Base-by-base conservation (phyloP, 2,329 filamentous ascomycete genomes). In the Sphaceloma murrayae region DNA sequence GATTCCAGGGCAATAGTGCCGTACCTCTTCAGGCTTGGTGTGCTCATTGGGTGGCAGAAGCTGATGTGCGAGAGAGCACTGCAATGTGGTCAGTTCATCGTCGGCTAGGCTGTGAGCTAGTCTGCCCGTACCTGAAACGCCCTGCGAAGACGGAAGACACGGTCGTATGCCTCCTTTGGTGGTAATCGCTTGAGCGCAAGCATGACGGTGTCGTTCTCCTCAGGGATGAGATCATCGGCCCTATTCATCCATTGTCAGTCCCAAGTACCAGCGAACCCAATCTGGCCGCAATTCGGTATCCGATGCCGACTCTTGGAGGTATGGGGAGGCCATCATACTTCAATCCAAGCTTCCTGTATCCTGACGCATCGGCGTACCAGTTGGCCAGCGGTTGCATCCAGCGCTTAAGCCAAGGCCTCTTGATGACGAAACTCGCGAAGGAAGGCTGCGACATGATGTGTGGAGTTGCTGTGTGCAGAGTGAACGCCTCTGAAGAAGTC, bases 111-210 rank as follows among this genome's bases (percentile, higher is more conserved):
- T 16, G 2, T 9, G 13, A 11, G 11, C 5, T 34, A 18, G 19
- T 14, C 13, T 74, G 33, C 24, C 33, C 63, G 52, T 69, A 84
- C 80, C 75, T 98, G 91, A 69, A 93, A 80, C 59, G 91, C 89
- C 69, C 91, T 81, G 71, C 91, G 85, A 67, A 98, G 78, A 62
- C 91, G 88, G 81, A 87, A 98, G 65, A 96, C 79, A 65, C 91
- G 89, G 73, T 98, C 91, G 72, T 96, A 96, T 59, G 81, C 76
- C 64, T 91, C 85, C 74, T 93, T 85, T 59, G 85, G 76, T 47
- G 84, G 78, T 51, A 98, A 83, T 64, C 91, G 86, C 76, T 85
- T 84, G 61, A 98, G 77, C 52, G 91, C 91, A 57, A 81, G 76
- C 67, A 91, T 82, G 59, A 94, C 86, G 47, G 74, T 69, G 58